phyloP scores from a whole-genome alignment of 805 yeast species.

The Hanseniaspora guilliermondii region DNA sequence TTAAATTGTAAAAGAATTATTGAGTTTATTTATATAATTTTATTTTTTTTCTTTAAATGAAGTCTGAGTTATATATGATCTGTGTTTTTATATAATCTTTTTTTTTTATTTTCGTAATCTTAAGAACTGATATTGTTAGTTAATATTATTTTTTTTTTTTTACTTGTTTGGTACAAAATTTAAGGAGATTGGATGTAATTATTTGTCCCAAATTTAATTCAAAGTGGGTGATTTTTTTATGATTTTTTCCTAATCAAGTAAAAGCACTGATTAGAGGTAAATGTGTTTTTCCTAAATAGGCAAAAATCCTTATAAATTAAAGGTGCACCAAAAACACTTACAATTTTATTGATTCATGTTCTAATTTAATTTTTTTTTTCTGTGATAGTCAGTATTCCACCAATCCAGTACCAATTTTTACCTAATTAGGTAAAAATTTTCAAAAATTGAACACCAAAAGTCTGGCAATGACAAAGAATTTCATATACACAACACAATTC shows the following conservation, averaged over 20 bases:
- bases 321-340: not conserved
- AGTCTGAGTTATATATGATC: not conserved
- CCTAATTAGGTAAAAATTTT: conserved; percentile 8
- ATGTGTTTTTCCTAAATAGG: conserved; percentile 2
- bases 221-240: not conserved
- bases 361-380: no score
- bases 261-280: not conserved
- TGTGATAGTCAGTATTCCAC: not conserved
- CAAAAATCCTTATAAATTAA: not conserved
- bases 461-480: not conserved
- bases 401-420: not conserved
- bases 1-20: not conserved
- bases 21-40: no score
- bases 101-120: not conserved
- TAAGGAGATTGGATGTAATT: no score
- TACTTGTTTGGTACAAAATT: no score
- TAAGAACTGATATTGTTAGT: no score
- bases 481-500: no score
- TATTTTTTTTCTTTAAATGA: not conserved
- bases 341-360: not conserved
- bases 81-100: not conserved
- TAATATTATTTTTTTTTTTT: no score
- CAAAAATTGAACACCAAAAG: not conserved
- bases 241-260: conserved; percentile 8
- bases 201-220: no score